Conservation (phyloP, 176 grass and related monocot species). For the Tuctoria greenei region DNA sequence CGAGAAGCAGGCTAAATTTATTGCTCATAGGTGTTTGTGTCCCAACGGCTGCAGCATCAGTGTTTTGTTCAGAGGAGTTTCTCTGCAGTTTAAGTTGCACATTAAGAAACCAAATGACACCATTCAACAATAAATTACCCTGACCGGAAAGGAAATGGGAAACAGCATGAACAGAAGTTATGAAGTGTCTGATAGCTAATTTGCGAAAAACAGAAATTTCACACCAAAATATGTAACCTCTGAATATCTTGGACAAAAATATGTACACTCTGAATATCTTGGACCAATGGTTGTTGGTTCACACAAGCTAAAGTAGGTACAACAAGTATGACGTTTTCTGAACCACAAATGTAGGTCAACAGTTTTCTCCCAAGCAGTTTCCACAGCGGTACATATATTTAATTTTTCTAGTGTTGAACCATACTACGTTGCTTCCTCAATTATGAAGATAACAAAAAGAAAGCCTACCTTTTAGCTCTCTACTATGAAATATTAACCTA, state of each 20-base stretch:
- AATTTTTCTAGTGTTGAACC: neutral
- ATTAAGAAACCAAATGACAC: conserved; percentile 12
- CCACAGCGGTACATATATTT: too few relatives aligned
- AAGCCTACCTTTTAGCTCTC: neutral
- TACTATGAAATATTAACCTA: neutral
- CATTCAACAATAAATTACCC: conserved; percentile 18
- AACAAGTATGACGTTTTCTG: too few relatives aligned
- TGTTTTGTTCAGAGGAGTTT: conserved; percentile 29
- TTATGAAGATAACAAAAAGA: neutral
- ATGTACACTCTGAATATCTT: too few relatives aligned
- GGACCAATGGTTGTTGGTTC: too few relatives aligned
- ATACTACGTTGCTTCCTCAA: neutral
- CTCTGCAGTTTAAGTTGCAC: conserved; percentile 23
- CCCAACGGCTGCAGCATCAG: conserved; percentile 14
- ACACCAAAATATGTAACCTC: too few relatives aligned
- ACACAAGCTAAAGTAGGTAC: too few relatives aligned
- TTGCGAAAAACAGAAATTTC: neutral
- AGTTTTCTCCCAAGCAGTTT: too few relatives aligned
- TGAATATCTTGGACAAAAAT: too few relatives aligned
- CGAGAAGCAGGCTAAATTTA: conserved; percentile 3
- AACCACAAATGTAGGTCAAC: too few relatives aligned
- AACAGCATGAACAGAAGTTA: neutral
- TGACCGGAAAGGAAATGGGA: neutral
- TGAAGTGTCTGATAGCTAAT: too few relatives aligned
- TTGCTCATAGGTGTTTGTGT: neutral